Evolutionary conservation across 2,329 filamentous ascomycete genomes (phyloP).

Genomic region (Pestalotiopsis sp.): DNA sequence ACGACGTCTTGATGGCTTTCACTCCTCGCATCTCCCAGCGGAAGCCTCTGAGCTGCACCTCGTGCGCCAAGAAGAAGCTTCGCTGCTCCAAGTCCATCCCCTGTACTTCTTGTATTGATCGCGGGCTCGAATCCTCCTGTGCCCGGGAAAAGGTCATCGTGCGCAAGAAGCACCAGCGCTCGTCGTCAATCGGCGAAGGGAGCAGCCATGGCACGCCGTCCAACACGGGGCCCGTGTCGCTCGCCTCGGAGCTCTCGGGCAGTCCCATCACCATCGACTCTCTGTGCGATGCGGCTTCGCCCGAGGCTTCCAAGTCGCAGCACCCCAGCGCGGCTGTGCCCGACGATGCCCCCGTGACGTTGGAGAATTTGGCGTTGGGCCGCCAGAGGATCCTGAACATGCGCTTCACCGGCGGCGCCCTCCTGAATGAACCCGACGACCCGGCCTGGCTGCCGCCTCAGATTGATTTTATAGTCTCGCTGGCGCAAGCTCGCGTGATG

Average conservation of each 20-base stretch:
- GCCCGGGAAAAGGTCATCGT: slow-evolving; percentile 7
- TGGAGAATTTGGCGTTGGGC: slow-evolving; percentile 4
- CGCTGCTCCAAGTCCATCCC: slow-evolving; percentile 5
- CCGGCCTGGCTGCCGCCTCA: not conserved
- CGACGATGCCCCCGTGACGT: slow-evolving; percentile 4
- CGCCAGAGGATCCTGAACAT: slow-evolving; percentile 6
- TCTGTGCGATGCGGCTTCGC: not conserved
- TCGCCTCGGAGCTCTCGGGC: not conserved
- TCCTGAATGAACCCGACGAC: not conserved
- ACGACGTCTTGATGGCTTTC: not conserved
- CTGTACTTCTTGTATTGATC: not conserved
- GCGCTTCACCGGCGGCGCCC: not conserved
- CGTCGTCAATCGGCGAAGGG: not conserved
- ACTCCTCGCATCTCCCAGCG: not conserved
- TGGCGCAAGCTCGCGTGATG: not conserved
- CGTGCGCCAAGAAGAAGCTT: not conserved
- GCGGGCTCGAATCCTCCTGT: not conserved
- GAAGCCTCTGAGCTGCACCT: not conserved
- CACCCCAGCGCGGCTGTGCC: slow-evolving; percentile 1
- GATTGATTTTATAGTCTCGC: not conserved
- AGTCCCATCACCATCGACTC: not conserved
- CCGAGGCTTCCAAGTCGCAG: slow-evolving; percentile 2
- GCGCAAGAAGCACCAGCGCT: slow-evolving; percentile 7
- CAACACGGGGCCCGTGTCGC: not conserved
- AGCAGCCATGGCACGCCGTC: not conserved